Evolutionary conservation across 805 yeast genomes (phyloP), one percentile per base, ranked within the genome.

Genomic region (Ogataea kodamae): DNA sequence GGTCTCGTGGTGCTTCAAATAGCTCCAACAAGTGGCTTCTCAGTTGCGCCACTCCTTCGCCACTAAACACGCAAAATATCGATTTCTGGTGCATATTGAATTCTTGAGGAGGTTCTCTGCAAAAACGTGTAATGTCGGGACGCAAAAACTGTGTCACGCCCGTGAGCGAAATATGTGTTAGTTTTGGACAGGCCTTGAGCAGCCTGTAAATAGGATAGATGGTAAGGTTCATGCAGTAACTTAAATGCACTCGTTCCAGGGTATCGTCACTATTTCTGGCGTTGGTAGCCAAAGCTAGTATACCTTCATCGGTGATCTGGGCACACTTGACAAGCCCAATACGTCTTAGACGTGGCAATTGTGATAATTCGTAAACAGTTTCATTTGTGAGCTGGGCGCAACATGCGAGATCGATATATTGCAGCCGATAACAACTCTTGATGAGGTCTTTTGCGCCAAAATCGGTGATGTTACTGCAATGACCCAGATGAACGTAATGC

Each of bases 401-500:
- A 59, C 97, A 89, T 10, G 97, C 97, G 40, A 92, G 74, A 61
- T 90, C 98, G 44, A 90, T 86, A 57, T 89, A 90, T 50, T 86
- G 94, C 37, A 90, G 76, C 39, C 96, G 69, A 38, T 82, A 83
- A 53, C 97, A 92, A 28, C 73, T 70, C 44, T 81, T 72, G 9
- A 86, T 84, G 40, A 90, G 66, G 8, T 74, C 68, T 18, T 76
- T 72, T 11, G 92, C 92, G 13, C 97, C 97, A 42, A 69, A 73
- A 62, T 90, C 97, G 1, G 97, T 90, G 37, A 90, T 83, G 52
- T 82, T 76, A 28, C 78, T 73, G 64, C 98, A 92, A 63, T 90
- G 97, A 11, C 97, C 97, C 41, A 90, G 70, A 62, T 92, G 97
- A 31, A 92, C 71, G 49, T 88, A 87, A 52, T 88, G 96, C 46